Evolutionary conservation across 139 green algal genomes (phyloP), one percentile per base, ranked within the genome.

Genomic region (Ettlia oleoabundans): DNA sequence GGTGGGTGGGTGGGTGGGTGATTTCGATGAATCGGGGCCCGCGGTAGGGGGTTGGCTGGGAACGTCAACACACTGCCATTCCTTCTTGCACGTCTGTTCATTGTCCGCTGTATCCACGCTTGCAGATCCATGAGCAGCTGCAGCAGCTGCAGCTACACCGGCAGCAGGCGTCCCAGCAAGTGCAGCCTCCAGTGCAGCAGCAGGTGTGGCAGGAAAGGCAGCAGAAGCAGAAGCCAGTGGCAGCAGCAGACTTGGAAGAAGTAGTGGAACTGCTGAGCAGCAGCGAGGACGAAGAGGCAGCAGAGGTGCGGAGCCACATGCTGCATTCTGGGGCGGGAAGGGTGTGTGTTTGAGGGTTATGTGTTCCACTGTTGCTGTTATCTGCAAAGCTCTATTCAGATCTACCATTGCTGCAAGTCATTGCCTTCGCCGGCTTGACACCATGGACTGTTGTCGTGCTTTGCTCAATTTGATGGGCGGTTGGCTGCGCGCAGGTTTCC

Each of bases 101-200:
- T 10, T 15, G 47, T 15, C 47, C 47, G 15, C 47, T 15, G 47
- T 15, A 58, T 24, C 10, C 47, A 65, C 55, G 9, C 18, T 32
- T 68, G 58, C 75, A 81, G 75, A 58, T 81, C 4, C 21, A 72
- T 40, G 24, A 33, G 58, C 75, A 81, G 75, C 55, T 81, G 40
- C 38, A 43, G 8, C 21, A 58, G 28, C 18, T 81, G 38, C 13
- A 70, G 6, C 75, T 81, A 5, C 75, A 81, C 21, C 75, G 75
- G 15, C 42, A 63, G 30, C 70, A 78, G 43, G n/a, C 38, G 58
- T 41, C 32, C 55, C 73, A 53, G 67, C 19, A 10, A 0, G 26
- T 22, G 43, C 47, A 30, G n/a, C 22, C 1, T 10, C 32, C 67
- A 1, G 42, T 26, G 4, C n/a, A n/a, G 42, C 70, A 32, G 42